A percentile compares a stretch with the other conserved stretches of the same genome.
Conservation (phyloP, 1,139 yeast species). For the Neolecta irregularis region DNA sequence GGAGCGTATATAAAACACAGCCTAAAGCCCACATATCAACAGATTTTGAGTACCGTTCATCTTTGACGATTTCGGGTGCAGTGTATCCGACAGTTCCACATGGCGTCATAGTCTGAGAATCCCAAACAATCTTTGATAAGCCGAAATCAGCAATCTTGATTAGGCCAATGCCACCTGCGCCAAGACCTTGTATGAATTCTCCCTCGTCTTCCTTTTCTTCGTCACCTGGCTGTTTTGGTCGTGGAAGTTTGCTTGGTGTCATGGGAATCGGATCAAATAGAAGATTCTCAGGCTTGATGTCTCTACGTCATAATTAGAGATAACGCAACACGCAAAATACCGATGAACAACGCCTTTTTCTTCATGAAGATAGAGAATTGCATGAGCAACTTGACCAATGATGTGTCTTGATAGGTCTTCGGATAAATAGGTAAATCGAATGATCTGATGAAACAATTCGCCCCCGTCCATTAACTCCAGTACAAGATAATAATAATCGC, state of each 20-base stretch:
- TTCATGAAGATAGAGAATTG: conserved; percentile 67
- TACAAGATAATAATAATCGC: conserved; percentile 56
- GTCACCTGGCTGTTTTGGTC: conserved; percentile 61
- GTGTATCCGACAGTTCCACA: conserved; percentile 88
- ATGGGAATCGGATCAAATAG: conserved; percentile 63
- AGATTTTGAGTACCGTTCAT: conserved; percentile 69
- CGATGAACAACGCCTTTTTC: conserved; percentile 75
- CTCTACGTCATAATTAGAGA: too few relatives aligned
- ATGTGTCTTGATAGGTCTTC: conserved; percentile 78
- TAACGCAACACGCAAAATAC: too few relatives aligned
- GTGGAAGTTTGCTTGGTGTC: conserved; percentile 35
- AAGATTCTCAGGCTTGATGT: conserved; percentile 86
- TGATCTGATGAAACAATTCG: conserved; percentile 86
- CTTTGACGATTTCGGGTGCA: conserved; percentile 86
- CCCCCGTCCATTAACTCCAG: conserved; percentile 86
- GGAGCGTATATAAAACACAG: conserved; percentile 72
- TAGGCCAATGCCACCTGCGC: conserved; percentile 79
- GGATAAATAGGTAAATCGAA: conserved; percentile 75
- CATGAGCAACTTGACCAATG: conserved; percentile 67
- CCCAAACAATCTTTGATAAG: conserved; percentile 65
- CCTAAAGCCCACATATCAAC: conserved; percentile 97
- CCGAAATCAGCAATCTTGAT: conserved; percentile 91
- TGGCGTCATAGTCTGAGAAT: conserved; percentile 59
- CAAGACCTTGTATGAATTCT: conserved; percentile 52
- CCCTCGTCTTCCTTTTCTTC: conserved; percentile 75